Conservation (phyloP, 192 early-diverging fungal genomes). For the Coemansia sp. region DNA sequence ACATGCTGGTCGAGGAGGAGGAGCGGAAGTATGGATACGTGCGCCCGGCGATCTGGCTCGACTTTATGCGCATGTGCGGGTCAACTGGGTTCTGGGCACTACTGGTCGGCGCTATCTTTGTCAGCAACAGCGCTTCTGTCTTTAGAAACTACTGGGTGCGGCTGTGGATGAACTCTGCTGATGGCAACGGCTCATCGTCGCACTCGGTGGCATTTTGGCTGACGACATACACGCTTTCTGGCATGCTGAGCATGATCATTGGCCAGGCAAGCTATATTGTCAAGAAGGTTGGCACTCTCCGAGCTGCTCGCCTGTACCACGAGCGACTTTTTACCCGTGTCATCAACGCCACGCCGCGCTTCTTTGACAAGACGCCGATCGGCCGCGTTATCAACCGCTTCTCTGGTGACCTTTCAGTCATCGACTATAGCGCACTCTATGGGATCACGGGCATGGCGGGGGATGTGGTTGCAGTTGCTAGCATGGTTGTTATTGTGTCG, state of each 20-base stretch:
- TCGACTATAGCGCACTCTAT: slow-evolving; percentile 64
- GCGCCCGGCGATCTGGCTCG: slow-evolving; percentile 64
- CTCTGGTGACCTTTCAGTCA: slow-evolving; percentile 77
- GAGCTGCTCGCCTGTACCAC: slow-evolving; percentile 35
- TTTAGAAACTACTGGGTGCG: slow-evolving; percentile 63
- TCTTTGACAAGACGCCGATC: slow-evolving; percentile 87
- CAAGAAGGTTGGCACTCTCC: slow-evolving; percentile 56
- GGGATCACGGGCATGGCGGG: slow-evolving; percentile 50
- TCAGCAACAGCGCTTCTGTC: slow-evolving; percentile 38
- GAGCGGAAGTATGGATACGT: slow-evolving; percentile 76
- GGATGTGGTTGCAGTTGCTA: slow-evolving; percentile 49
- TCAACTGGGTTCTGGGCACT: slow-evolving; percentile 59
- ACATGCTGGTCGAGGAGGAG: slow-evolving; percentile 75
- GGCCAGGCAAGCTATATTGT: neutral
- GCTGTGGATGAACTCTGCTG: slow-evolving; percentile 44
- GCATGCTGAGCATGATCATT: slow-evolving; percentile 29
- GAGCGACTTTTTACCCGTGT: slow-evolving; percentile 26
- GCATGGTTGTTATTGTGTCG: slow-evolving; percentile 60
- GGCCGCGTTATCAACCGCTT: slow-evolving; percentile 88
- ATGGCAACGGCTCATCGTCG: neutral
- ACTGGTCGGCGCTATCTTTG: slow-evolving; percentile 51
- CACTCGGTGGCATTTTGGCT: slow-evolving; percentile 59
- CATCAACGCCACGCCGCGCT: slow-evolving; percentile 76
- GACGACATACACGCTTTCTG: slow-evolving; percentile 59
- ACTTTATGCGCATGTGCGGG: slow-evolving; percentile 68